Evolutionary conservation across 2,329 filamentous ascomycete species (phyloP).

Genomic region (Aspergillus thermomutatus): DNA sequence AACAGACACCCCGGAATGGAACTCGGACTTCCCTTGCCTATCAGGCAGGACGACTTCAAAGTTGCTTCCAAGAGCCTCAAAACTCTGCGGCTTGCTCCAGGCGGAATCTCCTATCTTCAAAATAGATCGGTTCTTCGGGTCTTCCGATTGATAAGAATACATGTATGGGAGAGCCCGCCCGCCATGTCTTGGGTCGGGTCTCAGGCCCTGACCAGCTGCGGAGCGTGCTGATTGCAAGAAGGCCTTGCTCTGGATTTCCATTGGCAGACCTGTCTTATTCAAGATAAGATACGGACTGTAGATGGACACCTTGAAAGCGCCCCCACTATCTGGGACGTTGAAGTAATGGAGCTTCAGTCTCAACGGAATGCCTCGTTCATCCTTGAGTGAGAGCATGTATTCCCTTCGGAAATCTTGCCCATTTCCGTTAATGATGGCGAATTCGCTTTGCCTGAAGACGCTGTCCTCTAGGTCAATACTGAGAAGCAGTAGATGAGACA

Average conservation of each 20-base stretch:
- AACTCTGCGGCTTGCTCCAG: constrained; percentile 97
- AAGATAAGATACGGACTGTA: constrained; percentile 93
- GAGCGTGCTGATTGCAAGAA: constrained; percentile 79
- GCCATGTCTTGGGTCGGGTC: constrained; percentile 48
- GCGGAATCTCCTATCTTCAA: constrained; percentile 84
- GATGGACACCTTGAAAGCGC: constrained; percentile 91
- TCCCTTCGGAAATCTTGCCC: constrained; percentile 85
- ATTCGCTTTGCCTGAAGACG: constrained; percentile 90
- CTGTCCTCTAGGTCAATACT: constrained; percentile 98
- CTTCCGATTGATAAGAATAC: constrained; percentile 89
- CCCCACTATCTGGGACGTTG: constrained; percentile 83
- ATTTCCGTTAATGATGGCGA: constrained; percentile 92
- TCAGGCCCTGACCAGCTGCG: constrained; percentile 75
- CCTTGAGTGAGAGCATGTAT: constrained; percentile 73
- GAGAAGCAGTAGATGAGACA: constrained; percentile 87
- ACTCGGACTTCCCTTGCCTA: constrained; percentile 67
- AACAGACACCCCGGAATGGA: constrained; percentile 86
- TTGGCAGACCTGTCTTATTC: constrained; percentile 89
- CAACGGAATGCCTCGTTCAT: constrained; percentile 74
- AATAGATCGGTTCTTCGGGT: constrained; percentile 84
- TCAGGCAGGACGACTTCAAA: constrained; percentile 83
- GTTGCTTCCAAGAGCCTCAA: constrained; percentile 93
- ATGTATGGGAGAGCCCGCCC: constrained; percentile 81
- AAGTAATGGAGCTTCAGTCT: constrained; percentile 87
- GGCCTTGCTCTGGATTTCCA: constrained; percentile 84